These are phyloP conservation scores for Cryptosporidium muris DNA, from an alignment of 169 alveolate genomes.

Conservation along the genomic window DNA sequence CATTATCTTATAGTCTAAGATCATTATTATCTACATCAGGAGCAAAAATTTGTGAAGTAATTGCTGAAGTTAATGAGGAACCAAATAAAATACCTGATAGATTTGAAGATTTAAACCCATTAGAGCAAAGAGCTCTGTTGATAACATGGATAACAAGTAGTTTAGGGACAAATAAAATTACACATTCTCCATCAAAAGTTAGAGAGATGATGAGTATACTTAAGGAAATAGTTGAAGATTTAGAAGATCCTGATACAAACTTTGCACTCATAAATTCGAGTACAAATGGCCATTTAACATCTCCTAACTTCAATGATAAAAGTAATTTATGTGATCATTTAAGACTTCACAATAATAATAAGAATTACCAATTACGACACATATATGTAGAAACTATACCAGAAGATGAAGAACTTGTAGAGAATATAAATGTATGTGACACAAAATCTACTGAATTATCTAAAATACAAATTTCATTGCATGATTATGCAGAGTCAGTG, in stretches of 20 bases:
- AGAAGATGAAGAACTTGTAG: conserved; percentile 65
- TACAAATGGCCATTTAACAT: background rate
- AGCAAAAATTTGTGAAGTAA: background rate
- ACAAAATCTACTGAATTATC: background rate
- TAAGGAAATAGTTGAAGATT: conserved; percentile 25
- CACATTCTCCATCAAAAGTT: background rate
- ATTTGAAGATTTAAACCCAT: conserved; percentile 38
- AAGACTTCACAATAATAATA: background rate
- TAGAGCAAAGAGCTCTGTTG: conserved; percentile 39
- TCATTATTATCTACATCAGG: background rate
- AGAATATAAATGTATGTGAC: conserved; percentile 11
- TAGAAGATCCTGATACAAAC: conserved; percentile 5
- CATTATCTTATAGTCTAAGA: background rate
- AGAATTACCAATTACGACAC: background rate
- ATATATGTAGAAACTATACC: conserved; percentile 42
- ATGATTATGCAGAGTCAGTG: conserved; percentile 15
- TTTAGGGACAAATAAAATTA: background rate
- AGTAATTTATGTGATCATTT: background rate
- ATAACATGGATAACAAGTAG: conserved; percentile 34
- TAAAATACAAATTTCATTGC: too few species aligned
- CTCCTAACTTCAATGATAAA: background rate
- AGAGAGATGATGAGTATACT: conserved; percentile 16
- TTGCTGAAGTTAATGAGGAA: background rate
- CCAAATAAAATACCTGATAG: conserved; percentile 7
- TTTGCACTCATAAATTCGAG: background rate